Conservation (phyloP, 331 rosid species). For the Dryas integrifolia region DNA sequence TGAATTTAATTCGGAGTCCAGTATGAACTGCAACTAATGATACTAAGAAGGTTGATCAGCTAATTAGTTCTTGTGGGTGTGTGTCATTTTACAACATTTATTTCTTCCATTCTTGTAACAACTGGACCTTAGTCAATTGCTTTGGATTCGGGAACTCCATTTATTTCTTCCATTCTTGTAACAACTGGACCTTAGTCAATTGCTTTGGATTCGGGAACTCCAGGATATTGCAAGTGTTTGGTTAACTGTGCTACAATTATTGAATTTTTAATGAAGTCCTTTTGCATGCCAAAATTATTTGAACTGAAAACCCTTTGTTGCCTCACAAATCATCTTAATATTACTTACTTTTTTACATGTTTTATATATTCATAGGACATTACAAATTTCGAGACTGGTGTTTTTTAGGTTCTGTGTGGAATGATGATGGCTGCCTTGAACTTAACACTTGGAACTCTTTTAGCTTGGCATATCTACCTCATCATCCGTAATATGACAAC, state of each 20-base stretch:
- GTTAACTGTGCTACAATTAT: not conserved
- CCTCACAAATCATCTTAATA: conserved; percentile 3
- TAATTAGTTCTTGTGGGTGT: not conserved
- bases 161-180: not conserved
- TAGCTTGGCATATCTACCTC: conserved; percentile 86
- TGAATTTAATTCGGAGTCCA: not conserved
- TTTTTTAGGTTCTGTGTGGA: conserved; percentile 53
- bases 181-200: not conserved
- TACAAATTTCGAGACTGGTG: not conserved
- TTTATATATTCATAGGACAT: not conserved
- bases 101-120: not conserved
- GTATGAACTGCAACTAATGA: not conserved
- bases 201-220: too few species aligned
- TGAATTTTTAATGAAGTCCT: not conserved
- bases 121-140: not conserved
- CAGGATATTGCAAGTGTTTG: not conserved
- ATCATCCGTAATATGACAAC: conserved; percentile 76
- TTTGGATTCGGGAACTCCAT: not conserved
- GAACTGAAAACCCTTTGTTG: not conserved
- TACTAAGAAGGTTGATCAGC: not conserved
- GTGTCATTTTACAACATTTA: not conserved
- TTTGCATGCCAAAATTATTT: not conserved
- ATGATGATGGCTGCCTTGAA: conserved; percentile 45
- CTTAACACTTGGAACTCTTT: conserved; percentile 56
- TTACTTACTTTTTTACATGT: not conserved